phyloP scores from a whole-genome alignment of 306 rosid genomes.

The Prunus salicina region DNA sequence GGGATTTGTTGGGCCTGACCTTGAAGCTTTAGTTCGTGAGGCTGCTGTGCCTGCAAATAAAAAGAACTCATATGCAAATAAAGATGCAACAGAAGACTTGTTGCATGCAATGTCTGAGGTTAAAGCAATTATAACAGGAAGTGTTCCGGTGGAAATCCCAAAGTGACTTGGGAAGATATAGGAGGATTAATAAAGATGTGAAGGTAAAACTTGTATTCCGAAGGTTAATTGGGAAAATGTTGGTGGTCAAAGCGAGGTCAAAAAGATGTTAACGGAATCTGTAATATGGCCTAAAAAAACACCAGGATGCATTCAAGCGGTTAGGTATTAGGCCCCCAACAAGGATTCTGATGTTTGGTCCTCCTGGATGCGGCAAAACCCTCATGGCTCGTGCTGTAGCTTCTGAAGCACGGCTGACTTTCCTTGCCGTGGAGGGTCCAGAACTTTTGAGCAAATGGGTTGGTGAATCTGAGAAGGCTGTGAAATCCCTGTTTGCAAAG shows the following conservation, averaged over 20 bases:
- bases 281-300: conserved; percentile 94
- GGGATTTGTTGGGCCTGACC: no score
- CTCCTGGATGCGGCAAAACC: conserved; percentile 98
- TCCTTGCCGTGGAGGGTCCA: conserved; percentile 93
- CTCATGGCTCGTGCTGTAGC: conserved; percentile 97
- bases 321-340: conserved; percentile 82
- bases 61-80: no score
- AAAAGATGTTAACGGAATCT: conserved; percentile 76
- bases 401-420: conserved; percentile 75
- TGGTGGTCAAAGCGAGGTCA: conserved; percentile 91
- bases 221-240: conserved; percentile 93
- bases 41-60: no score
- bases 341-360: conserved; percentile 81
- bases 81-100: no score
- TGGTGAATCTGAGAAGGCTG: conserved; percentile 99
- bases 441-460: conserved; percentile 99
- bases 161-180: no score
- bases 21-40: no score
- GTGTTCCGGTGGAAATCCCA: no score
- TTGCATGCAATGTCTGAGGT: no score
- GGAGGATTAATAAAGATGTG: no score
- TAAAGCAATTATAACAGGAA: no score
- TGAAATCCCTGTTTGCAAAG: conserved; percentile 80
- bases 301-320: conserved; percentile 76
- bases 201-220: conserved; percentile 90